Evolutionary conservation across 2,329 filamentous ascomycete species (phyloP).

Genomic region (Paecilomyces formosus): DNA sequence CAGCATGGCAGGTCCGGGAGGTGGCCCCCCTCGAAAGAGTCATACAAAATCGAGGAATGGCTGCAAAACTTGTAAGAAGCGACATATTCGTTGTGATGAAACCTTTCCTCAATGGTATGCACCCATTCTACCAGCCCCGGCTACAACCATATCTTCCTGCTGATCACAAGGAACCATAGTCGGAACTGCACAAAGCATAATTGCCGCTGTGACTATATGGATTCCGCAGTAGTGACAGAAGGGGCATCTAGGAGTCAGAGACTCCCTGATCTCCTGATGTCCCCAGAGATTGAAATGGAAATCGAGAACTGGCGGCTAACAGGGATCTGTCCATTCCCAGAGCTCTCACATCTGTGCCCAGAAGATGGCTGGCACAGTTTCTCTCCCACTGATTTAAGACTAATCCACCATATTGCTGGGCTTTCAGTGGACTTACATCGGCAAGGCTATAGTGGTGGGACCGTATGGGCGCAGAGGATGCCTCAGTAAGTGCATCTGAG

Average conservation of each 20-base stretch:
- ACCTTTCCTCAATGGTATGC: conserved; percentile 91
- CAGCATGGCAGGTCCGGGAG: conserved; percentile 82
- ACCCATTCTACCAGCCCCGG: conserved; percentile 5
- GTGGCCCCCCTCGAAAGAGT: conserved; percentile 82
- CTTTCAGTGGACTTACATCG: conserved; percentile 75
- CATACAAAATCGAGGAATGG: conserved; percentile 99
- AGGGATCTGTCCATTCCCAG: conserved; percentile 77
- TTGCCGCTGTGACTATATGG: conserved; percentile 96
- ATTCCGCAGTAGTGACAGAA: conserved; percentile 59
- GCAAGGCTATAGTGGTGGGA: conserved; percentile 73
- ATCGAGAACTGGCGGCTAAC: conserved; percentile 79
- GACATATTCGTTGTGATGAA: conserved; percentile 97
- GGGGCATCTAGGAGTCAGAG: conserved; percentile 45
- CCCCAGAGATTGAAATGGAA: conserved; percentile 71
- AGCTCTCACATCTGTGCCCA: conserved; percentile 65
- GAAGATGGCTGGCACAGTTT: conserved; percentile 65
- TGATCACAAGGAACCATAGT: conserved; percentile 40
- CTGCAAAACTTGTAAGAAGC: conserved; percentile 94
- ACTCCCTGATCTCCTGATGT: conserved; percentile 67
- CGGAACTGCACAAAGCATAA: conserved; percentile 99
- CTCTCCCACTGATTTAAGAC: conserved; percentile 68
- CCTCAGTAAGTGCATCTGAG: conserved; percentile 62
- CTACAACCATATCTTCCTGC: background rate
- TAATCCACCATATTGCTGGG: conserved; percentile 85
- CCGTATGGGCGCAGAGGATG: conserved; percentile 87